Base-by-base conservation (phyloP, 805 yeast genomes). In the Kuraishia capsulata region DNA sequence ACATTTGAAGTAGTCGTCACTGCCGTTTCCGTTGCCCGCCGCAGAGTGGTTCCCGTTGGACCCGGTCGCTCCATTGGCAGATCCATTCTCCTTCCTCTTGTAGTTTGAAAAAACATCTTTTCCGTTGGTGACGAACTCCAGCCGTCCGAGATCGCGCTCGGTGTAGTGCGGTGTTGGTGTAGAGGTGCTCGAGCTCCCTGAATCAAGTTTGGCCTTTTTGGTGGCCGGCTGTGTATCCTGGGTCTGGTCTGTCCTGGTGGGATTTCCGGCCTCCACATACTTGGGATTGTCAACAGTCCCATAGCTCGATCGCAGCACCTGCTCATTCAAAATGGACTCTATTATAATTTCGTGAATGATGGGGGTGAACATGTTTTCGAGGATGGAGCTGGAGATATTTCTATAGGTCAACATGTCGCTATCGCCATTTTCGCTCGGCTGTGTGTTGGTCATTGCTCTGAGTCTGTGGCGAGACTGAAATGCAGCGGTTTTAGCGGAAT, bases 1-100 rank as follows among this genome's bases (percentile, higher is more conserved):
- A 60, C 98, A 90, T 40, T 66, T 73, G 49, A 87, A 85, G 56
- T 88, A 87, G 3, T 55, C 54, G 32, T 53, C 60, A 9, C 11
- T 24, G 26, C 11, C 26, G 11, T n/a, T 33, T 36, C 9, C 35
- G n/a, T n/a, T n/a, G n/a, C n/a, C n/a, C 10, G 21, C 33, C 14
- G 38, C 33, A 9, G 24, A 6, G 19, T 11, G n/a, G 19, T 17
- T 18, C 10, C 19, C 25, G 11, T 26, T 20, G 19, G 34, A 31
- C 20, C 39, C 38, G 19, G 18, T 30, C 17, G 33, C 25, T 4
- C 44, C 42, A 16, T 39, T 40, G 23, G 36, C 30, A 8, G 21
- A 31, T 2, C 37, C 19, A 13, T 33, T 36, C 16, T 47, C 45
- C 14, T 36, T 42, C 17, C 41, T 41, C 13, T 33, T 16, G 20